phyloP scores from a whole-genome alignment of 169 alveolate species.

The Eimeria sp. region DNA sequence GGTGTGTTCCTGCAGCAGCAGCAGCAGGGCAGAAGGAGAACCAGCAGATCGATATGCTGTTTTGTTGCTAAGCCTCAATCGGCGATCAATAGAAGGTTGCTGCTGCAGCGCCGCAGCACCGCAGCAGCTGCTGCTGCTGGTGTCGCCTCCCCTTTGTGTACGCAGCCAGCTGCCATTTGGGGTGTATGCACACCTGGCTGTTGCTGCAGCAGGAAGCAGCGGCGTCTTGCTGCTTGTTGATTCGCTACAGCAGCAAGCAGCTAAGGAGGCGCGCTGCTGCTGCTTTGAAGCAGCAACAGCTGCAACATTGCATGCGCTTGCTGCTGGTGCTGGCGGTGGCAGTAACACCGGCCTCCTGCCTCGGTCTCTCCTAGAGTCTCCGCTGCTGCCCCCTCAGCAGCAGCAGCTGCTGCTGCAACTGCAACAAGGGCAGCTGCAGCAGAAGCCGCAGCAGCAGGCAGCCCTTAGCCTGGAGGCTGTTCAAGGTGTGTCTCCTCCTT shows the following conservation, averaged over 20 bases:
- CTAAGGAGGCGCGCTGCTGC: slow-evolving; percentile 27
- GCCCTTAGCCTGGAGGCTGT: slow-evolving; percentile 5
- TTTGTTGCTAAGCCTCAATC: slow-evolving; percentile 21
- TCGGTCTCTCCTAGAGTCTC: not conserved
- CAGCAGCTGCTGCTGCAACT: slow-evolving; percentile 40
- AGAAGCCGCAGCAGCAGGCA: not conserved
- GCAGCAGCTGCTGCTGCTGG: slow-evolving; percentile 71
- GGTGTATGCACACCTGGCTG: slow-evolving; percentile 32
- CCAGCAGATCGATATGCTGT: not conserved
- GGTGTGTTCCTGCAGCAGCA: slow-evolving; percentile 11
- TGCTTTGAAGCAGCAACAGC: not conserved
- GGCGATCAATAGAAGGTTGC: slow-evolving; percentile 17
- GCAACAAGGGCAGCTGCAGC: slow-evolving; percentile 37
- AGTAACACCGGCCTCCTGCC: not conserved
- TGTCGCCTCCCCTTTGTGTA: not conserved
- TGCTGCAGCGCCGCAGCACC: slow-evolving; percentile 46
- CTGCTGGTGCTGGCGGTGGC: slow-evolving; percentile 35
- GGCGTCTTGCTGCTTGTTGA: not conserved
- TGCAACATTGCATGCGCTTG: slow-evolving; percentile 44
- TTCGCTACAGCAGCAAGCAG: slow-evolving; percentile 31
- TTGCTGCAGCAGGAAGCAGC: slow-evolving; percentile 50
- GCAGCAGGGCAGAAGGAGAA: not conserved
- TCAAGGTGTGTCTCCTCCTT: not conserved
- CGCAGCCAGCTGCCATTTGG: slow-evolving; percentile 49
- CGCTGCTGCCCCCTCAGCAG: not conserved